Evolutionary conservation across 179 eudicot genomes (phyloP), one percentile per base, ranked within the genome.

Genomic region (Pouteria campechiana): DNA sequence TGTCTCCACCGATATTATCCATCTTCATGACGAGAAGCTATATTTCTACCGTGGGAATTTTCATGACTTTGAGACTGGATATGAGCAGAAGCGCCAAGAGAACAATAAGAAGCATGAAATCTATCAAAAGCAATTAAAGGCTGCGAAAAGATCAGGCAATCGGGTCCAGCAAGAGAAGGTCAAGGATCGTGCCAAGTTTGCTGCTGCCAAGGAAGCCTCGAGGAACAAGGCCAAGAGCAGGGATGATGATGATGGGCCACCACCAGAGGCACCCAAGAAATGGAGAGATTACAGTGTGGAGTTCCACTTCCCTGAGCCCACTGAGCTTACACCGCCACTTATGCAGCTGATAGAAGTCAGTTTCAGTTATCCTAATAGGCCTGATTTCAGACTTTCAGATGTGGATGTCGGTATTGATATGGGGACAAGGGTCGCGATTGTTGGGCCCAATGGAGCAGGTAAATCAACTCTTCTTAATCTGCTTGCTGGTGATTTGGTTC

Each of bases 341-440:
- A 48, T 86, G 57, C 93, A 86, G 48, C 83, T 86, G 13, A 73
- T 82, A 25, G 89, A 79, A 47, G 95, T 86, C 36, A 75, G 80
- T 61, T 86, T 86, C 46, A 70, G 93, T 43, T 85, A 85, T 51
- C 95, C 95, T 1, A 81, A 45, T 32, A 48, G 95, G 10, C 64
- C 68, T 0, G 95, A 86, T 55, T 86, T 86, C 44, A 73, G 58
- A 65, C 79, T 86, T 19, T 76, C 89, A 1, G 35, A 75, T 53
- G 93, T 86, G 3, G 96, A 86, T 37, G 96, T 82, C 36, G 96
- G 96, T 43, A 86, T 86, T 29, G 96, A 82, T 63, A 86, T 86
- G 96, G 96, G 96, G 25, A 82, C 96, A 15, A 88, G 93, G 37
- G 95, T 82, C 25, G 96, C 96, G 15, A 86, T 86, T 17, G 75